Conservation (phyloP, 352 stramenopile species). For the Phytopythium mirpurense region DNA sequence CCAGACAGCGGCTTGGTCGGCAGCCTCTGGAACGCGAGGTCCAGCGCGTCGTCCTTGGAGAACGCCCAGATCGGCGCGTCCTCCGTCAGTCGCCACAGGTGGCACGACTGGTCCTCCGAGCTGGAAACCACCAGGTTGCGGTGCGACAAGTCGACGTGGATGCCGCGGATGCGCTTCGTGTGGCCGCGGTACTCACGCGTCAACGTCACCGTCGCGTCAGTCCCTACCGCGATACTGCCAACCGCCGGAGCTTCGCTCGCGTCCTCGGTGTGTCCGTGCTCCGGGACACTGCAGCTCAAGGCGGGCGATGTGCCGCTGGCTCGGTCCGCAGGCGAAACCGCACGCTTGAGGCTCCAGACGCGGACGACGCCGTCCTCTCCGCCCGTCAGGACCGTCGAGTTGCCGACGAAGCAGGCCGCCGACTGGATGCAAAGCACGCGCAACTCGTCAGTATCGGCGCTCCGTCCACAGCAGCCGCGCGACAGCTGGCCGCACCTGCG, state of each 20-base stretch:
- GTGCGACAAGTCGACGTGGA: conserved; percentile 76
- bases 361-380: conserved; percentile 78
- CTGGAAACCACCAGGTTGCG: conserved; percentile 75
- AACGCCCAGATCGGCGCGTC: conserved; percentile 54
- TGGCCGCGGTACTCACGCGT: conserved; percentile 73
- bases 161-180: conserved; percentile 75
- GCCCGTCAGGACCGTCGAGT: conserved; percentile 71
- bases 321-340: conserved; percentile 47
- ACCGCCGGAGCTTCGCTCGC: conserved; percentile 37
- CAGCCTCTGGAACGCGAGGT: conserved; percentile 51
- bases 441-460: too few species aligned
- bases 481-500: conserved; percentile 22
- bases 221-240: conserved; percentile 51
- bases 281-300: conserved; percentile 18
- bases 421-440: conserved; percentile 28
- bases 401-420: conserved; percentile 74
- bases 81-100: conserved; percentile 77
- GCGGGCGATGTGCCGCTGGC: conserved; percentile 30
- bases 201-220: conserved; percentile 44
- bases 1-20: conserved; percentile 32
- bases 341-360: conserved; percentile 52
- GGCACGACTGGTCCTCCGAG: conserved; percentile 73
- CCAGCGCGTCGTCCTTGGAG: conserved; percentile 73
- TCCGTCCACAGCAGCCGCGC: neutral
- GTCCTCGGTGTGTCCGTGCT: conserved; percentile 13